Percentiles rank a stretch among this genome's conserved stretches.
phyloP scores from a whole-genome alignment of 345 rosid species.

The Eucalyptus pauciflora region DNA sequence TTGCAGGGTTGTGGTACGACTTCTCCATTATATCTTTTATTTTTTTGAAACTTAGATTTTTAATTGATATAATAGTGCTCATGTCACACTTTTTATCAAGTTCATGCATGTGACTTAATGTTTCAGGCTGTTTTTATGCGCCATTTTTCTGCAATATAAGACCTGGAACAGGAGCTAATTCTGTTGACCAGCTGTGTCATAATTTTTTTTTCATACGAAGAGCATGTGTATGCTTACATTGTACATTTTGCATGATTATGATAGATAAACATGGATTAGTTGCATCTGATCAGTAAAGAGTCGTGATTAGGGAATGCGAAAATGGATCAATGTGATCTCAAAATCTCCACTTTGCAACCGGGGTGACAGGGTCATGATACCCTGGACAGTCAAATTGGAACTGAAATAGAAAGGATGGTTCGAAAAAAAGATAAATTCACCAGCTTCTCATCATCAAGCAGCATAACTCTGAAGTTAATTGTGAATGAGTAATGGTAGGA shows the following conservation, averaged over 20 bases:
- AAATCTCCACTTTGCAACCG: background rate
- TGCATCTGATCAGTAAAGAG: background rate
- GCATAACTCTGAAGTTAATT: background rate
- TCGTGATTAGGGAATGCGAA: background rate
- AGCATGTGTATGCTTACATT: background rate
- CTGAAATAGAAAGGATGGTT: background rate
- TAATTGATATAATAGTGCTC: background rate
- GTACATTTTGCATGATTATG: background rate
- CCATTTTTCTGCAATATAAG: background rate
- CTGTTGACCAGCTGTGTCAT: background rate
- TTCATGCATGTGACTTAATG: background rate
- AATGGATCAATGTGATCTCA: background rate
- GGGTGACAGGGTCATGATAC: background rate
- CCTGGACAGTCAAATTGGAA: background rate
- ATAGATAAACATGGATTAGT: background rate
- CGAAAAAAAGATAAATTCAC: background rate
- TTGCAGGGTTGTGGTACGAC: slow-evolving; percentile 17
- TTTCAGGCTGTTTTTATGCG: background rate
- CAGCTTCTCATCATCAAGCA: background rate
- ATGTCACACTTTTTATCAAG: background rate
- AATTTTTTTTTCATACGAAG: background rate
- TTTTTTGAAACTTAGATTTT: background rate
- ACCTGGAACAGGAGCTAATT: background rate
- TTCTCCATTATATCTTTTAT: background rate
- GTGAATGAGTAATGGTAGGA: background rate